Base-by-base conservation (phyloP, 2,329 filamentous ascomycete genomes). In the Dactylella cylindrospora region DNA sequence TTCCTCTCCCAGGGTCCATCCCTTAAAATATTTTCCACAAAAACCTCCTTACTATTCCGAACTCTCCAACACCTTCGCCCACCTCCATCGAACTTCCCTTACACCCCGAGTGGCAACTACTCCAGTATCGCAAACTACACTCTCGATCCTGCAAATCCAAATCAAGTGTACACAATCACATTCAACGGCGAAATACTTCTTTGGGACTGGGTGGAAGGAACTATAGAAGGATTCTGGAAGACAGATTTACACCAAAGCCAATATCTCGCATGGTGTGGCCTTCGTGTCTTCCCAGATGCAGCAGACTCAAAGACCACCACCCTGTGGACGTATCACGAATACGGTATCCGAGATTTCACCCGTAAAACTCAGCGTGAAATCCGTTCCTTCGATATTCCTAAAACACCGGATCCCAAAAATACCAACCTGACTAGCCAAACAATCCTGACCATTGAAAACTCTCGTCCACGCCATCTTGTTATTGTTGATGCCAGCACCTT, bases 11-110 rank as follows among this genome's bases (percentile, higher is more conserved):
- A 88, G 69, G 80, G 84, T 61, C 84, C 81, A 22, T 84, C 85
- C 7, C 77, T 96, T 49, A 86, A 90, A 71, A 79, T 95, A 20
- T 95, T 93, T 73, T 86, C 87, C 1, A 82, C 88, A 23, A 77
- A 81, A 66, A 90, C 89, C 50, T 97, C 93, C 1, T 80, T 94
- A 43, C 80, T 94, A 17, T 77, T 88, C 38, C 84, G 88, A 67
- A 82, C 83, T 52, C 84, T 96, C 41, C 75, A 61, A 31, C 55
- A 61, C 19, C 47, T 61, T 15, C 47, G 33, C 23, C 55, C 55
- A 13, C 55, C 55, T 15, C 41, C 55, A 1, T 47, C 47, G 7
- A 29, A 19, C 12, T 61, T 47, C 35, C 41, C 55, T 7, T 61
- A 61, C 28, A 9, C 26, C 80, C 9, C 75, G 84, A 66, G 76